phyloP scores from a whole-genome alignment of 768 basidiomycete genomes.

The Lactarius hatsudake region DNA sequence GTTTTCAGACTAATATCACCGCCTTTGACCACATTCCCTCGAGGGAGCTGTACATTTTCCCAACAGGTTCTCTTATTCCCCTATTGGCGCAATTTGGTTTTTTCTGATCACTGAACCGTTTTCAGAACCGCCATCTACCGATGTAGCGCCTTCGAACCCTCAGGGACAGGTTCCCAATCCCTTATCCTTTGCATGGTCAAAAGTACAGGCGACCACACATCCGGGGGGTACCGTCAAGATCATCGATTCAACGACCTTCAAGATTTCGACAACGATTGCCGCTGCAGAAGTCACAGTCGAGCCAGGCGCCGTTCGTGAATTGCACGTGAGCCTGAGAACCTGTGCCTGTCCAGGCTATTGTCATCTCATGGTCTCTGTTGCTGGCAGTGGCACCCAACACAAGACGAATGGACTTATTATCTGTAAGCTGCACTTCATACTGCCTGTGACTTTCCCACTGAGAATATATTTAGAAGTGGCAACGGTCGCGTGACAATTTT shows the following conservation, averaged over 20 bases:
- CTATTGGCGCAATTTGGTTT: background rate
- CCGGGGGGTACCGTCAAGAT: conserved; percentile 42
- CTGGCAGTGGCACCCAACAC: conserved; percentile 63
- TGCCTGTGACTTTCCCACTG: conserved; percentile 7
- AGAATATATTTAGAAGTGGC: conserved; percentile 45
- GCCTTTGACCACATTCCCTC: conserved; percentile 35
- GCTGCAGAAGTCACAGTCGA: conserved; percentile 58
- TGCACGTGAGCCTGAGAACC: conserved; percentile 43
- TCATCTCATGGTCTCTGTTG: background rate
- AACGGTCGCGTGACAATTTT: conserved; percentile 55
- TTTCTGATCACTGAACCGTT: background rate
- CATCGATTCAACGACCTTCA: conserved; percentile 51
- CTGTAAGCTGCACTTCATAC: conserved; percentile 38
- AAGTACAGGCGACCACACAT: conserved; percentile 43
- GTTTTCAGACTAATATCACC: conserved; percentile 33
- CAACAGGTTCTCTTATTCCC: conserved; percentile 16
- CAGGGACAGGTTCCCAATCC: conserved; percentile 46
- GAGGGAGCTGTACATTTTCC: conserved; percentile 35
- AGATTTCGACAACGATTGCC: conserved; percentile 49
- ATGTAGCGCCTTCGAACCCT: conserved; percentile 41
- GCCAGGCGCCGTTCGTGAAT: conserved; percentile 57
- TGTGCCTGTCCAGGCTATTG: background rate
- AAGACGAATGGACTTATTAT: conserved; percentile 62
- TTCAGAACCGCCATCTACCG: conserved; percentile 31
- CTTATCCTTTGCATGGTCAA: conserved; percentile 48